A percentile compares a stretch with the other conserved stretches of the same genome.
phyloP scores from a whole-genome alignment of 2,329 filamentous ascomycete genomes.

The Fusarium pilosicola region DNA sequence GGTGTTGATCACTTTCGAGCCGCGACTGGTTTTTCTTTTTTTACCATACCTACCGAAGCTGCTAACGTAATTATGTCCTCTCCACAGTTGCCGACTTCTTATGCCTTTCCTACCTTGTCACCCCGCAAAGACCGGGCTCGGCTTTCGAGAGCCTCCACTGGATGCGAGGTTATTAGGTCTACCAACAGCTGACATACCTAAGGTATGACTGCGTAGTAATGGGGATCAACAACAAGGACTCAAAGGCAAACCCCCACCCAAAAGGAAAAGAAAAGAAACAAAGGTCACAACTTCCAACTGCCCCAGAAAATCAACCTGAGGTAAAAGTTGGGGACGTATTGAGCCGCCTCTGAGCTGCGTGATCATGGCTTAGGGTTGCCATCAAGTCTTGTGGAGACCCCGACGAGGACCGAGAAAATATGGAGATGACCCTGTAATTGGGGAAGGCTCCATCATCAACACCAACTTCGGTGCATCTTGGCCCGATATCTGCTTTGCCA shows the following conservation, averaged over 20 bases:
- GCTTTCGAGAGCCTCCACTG: neutral
- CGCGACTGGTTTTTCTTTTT: neutral
- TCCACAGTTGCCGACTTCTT: constrained; percentile 1
- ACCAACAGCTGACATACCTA: neutral
- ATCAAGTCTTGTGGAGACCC: constrained; percentile 16
- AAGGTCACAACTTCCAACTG: neutral
- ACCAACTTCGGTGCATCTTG: constrained; percentile 34
- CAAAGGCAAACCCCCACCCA: neutral
- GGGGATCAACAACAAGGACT: neutral
- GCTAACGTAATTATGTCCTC: neutral
- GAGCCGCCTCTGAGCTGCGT: constrained; percentile 22
- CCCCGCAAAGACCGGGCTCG: constrained; percentile 18
- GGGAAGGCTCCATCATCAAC: constrained; percentile 29
- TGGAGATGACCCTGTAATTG: constrained; percentile 26
- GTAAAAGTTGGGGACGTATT: constrained; percentile 6
- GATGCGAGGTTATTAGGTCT: neutral
- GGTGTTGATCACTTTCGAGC: neutral
- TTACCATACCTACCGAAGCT: neutral
- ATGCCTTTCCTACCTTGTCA: constrained; percentile 5
- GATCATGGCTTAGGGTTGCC: neutral
- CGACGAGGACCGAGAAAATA: constrained; percentile 34
- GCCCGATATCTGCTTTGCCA: constrained; percentile 27
- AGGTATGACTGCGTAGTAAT: neutral
- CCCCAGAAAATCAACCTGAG: neutral
- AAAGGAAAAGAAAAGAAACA: neutral